phyloP scores from a whole-genome alignment of 441 rosid species.

The Adansonia madagascariensis region DNA sequence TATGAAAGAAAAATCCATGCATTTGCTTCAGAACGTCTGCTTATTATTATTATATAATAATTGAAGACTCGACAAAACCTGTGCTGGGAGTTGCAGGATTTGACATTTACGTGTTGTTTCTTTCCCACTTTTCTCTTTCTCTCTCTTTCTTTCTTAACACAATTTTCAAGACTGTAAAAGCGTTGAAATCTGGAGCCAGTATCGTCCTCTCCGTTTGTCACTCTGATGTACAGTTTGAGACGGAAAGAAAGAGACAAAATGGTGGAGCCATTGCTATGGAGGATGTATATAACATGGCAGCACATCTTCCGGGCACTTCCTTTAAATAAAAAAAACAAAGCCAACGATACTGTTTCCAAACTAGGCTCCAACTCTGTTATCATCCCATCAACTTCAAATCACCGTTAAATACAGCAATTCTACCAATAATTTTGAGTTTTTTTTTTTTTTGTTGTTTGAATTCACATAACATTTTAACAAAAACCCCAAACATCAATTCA shows the following conservation, averaged over 20 bases:
- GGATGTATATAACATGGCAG: constrained; percentile 51
- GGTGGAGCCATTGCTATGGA: constrained; percentile 8
- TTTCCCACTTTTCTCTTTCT: constrained; percentile 29
- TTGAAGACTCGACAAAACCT: constrained; percentile 30
- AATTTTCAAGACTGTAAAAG: constrained; percentile 54
- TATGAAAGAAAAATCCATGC: too few species aligned
- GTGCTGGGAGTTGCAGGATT: constrained; percentile 48
- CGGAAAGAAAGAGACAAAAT: constrained; percentile 21
- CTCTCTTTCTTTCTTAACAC: constrained; percentile 33
- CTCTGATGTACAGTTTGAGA: constrained; percentile 53
- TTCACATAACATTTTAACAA: too few species aligned
- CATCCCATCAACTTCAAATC: not conserved
- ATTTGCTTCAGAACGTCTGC: too few species aligned
- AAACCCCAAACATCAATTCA: not conserved
- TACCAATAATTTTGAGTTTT: too few species aligned
- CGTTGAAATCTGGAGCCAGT: constrained; percentile 82
- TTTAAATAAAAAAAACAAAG: constrained; percentile 27
- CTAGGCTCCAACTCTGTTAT: not conserved
- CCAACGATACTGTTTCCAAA: too few species aligned
- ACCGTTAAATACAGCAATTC: not conserved
- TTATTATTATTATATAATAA: not conserved
- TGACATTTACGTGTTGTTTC: constrained; percentile 69
- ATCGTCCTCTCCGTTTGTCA: constrained; percentile 92
- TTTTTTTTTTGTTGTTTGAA: too few species aligned
- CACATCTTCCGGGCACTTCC: constrained; percentile 73